Conservation (phyloP, 2,329 filamentous ascomycete genomes). For the Diaporthe sp. region DNA sequence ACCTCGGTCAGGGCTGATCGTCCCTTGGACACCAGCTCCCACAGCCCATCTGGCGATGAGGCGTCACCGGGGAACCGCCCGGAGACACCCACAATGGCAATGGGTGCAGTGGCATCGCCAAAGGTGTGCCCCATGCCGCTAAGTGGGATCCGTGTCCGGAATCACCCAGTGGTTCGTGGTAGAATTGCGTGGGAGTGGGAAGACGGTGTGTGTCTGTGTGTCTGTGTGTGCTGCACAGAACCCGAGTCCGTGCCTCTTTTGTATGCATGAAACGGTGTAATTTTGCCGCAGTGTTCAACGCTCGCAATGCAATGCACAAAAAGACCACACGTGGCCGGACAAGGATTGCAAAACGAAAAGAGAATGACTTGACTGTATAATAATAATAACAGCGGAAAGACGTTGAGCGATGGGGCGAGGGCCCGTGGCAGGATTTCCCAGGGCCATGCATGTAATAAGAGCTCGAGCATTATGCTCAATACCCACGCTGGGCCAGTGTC, state of each 20-base stretch:
- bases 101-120: conserved; percentile 6
- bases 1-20: conserved; percentile 24
- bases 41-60: conserved; percentile 17
- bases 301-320: not conserved
- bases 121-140: conserved; percentile 2
- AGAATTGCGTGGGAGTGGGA: not conserved
- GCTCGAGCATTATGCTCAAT: conserved; percentile 1
- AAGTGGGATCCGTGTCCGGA: not conserved
- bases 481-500: not conserved
- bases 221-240: too few relatives aligned
- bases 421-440: not conserved
- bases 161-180: not conserved
- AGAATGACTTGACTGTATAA: not conserved
- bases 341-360: conserved; percentile 6
- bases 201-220: not conserved
- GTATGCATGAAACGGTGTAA: conserved; percentile 22
- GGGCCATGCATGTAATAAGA: conserved; percentile 22
- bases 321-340: conserved; percentile 8
- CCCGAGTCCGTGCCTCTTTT: conserved; percentile 10
- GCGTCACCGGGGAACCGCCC: conserved; percentile 27
- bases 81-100: conserved; percentile 24
- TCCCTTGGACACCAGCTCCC: conserved; percentile 24
- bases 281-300: not conserved
- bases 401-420: not conserved
- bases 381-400: not conserved